A percentile compares a stretch with the other conserved stretches of the same genome.
These are phyloP conservation scores for Yarrowia yakushimensis DNA, from an alignment of 805 yeast species.

Conservation along the genomic window DNA sequence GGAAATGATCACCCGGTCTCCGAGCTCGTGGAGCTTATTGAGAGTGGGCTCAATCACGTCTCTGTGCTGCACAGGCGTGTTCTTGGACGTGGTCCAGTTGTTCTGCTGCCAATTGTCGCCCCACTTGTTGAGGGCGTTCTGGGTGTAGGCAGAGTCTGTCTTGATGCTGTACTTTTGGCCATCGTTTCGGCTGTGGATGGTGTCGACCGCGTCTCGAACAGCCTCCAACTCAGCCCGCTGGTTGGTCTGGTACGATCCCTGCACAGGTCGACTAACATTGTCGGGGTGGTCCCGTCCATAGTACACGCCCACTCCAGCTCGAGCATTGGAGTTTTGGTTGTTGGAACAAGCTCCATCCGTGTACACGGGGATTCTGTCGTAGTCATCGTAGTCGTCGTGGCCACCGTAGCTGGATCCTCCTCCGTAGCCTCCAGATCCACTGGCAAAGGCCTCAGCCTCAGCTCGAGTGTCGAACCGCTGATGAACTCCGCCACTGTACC, in stretches of 20 bases:
- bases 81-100: neutral
- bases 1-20: neutral
- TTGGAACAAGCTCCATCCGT: neutral
- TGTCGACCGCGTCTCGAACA: neutral
- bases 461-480: neutral
- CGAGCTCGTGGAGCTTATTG: neutral
- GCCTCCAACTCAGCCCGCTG: conserved; percentile 16
- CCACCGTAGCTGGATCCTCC: neutral
- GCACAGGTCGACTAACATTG: neutral
- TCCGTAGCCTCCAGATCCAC: neutral
- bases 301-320: neutral
- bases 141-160: neutral
- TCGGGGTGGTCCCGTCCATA: neutral
- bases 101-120: neutral
- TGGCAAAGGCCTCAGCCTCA: neutral
- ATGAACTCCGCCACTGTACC: neutral
- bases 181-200: neutral
- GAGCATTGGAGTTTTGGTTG: neutral
- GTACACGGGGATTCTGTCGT: neutral
- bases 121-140: neutral
- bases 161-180: neutral
- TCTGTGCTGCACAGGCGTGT: neutral
- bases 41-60: neutral
- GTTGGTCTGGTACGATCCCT: neutral
- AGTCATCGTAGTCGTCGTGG: neutral